Base-by-base conservation (phyloP, 2,329 filamentous ascomycete species). In the Pezicula neosporulosa region DNA sequence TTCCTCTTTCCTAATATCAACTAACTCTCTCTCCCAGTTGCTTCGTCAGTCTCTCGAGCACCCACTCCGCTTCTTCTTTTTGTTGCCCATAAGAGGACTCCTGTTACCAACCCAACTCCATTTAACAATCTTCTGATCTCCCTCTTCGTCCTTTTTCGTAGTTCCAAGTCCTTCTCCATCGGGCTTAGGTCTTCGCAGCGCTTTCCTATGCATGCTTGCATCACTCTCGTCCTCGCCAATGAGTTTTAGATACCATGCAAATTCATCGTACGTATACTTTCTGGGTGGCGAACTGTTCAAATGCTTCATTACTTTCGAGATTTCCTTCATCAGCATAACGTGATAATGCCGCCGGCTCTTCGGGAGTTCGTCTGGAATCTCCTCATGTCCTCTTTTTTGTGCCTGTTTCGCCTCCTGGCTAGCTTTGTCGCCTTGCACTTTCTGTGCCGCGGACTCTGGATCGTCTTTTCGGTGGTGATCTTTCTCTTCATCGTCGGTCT, bases 171-270 rank as follows among this genome's bases (percentile, higher is more conserved):
- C 52, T 24, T 55, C 59, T 3, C 50, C 51, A 44, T 55, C 42
- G 24, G 30, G 35, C 38, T 33, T 53, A 19, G 55, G 51, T 5
- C 52, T 60, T 30, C 39, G 50, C 12, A 44, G 19, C 10, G 63
- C 53, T 24, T 70, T 73, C n/a, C 73, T 66, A 60, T 85, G 82
- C 16, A 69, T 77, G 6, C 70, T 66, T 2, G 77, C 69, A 56
- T 72, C 72, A 49, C 68, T 70, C 62, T 85, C 81, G 63, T 85
- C 80, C 62, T 85, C 81, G 44, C 82, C 82, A n/a, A 96, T 88
- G 30, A 96, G 76, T 19, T 82, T 80, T 7, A 92, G 85, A 60
- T 90, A 94, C 73, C 89, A 89, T 0, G 87, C 87, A 92, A 91
- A 96, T 65, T 96, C 87, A 58, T 91, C 83, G 56, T 91, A 97